Base-by-base conservation (phyloP, 805 yeast genomes). In the Hanseniaspora jakobsenii region DNA sequence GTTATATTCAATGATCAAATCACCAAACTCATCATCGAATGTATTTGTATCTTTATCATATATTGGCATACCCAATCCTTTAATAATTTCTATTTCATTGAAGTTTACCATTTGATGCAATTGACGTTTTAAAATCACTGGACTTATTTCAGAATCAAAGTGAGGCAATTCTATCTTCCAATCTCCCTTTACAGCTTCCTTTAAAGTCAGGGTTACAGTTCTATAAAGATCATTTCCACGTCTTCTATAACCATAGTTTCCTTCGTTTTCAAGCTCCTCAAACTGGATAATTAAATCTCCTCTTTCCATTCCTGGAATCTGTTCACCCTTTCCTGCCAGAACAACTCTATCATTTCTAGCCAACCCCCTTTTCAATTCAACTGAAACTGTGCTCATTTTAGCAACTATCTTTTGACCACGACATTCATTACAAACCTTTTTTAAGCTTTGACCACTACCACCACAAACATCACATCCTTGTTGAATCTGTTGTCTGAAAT, bases 401-500 rank as follows among this genome's bases (percentile, higher is more conserved):
- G 75, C 63, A 14, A 65, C 67, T 3, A 81, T 80, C 21, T 85
- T 80, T 2, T 62, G 49, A 2, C 98, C 98, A 10, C 67, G 60
- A 62, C 98, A 91, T 27, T 58, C 62, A 14, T 66, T 57, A 66
- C 98, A 91, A 35, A 69, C 69, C 51, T 79, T 66, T 37, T 71
- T 65, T 32, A 84, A 78, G 6, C 68, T 62, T 45, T 73, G 66
- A 10, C 98, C 98, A 35, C 69, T 64, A 28, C 97, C 97, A 9
- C 66, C 63, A 68, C 98, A 91, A 41, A 65, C 63, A 44, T 81
- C 85, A 70, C 98, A 91, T 3, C 70, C 68, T 35, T 77, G 71
- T 58, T 83, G 89, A 53, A 87, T 70, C 49, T 78, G 81, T 62
- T 91, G 97, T 49, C 83, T 66, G 85, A 91, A 83, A 6, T 93